A percentile compares a stretch with the other conserved stretches of the same genome.
phyloP scores from a whole-genome alignment of 805 yeast genomes.

The Kazachstania africana region DNA sequence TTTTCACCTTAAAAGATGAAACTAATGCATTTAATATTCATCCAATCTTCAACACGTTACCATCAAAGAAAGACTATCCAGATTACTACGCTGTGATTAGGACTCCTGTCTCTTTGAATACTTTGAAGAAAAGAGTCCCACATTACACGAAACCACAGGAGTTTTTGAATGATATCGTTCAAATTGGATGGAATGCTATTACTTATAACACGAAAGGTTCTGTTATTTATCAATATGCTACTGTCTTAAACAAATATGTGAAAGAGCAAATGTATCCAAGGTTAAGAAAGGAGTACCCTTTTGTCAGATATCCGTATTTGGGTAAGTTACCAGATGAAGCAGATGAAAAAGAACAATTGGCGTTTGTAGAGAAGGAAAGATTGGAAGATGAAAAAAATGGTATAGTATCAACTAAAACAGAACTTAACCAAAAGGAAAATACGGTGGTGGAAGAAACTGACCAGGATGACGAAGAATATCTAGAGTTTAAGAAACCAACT shows the following conservation, averaged over 20 bases:
- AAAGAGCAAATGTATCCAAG: slow-evolving; percentile 27
- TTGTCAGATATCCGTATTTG: slow-evolving; percentile 35
- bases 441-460: background rate
- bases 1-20: slow-evolving; percentile 16
- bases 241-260: slow-evolving; percentile 31
- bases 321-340: slow-evolving; percentile 54
- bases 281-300: slow-evolving; percentile 23
- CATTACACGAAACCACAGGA: slow-evolving; percentile 53
- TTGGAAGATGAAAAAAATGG: slow-evolving; percentile 3
- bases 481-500: background rate
- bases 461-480: slow-evolving; percentile 1
- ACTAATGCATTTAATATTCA: slow-evolving; percentile 18
- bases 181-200: slow-evolving; percentile 84
- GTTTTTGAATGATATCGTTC: slow-evolving; percentile 68
- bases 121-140: slow-evolving; percentile 50
- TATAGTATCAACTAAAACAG: background rate
- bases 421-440: background rate
- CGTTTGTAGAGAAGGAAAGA: slow-evolving; percentile 2
- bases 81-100: slow-evolving; percentile 73
- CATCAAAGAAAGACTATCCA: slow-evolving; percentile 51
- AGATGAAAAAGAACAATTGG: slow-evolving; percentile 7
- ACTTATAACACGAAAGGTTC: slow-evolving; percentile 66
- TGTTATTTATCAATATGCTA: slow-evolving; percentile 57
- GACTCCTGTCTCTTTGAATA: slow-evolving; percentile 69
- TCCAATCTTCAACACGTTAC: slow-evolving; percentile 33